These are phyloP conservation scores for Cardamine occulta DNA, from an alignment of 345 rosid species.

Conservation along the genomic window DNA sequence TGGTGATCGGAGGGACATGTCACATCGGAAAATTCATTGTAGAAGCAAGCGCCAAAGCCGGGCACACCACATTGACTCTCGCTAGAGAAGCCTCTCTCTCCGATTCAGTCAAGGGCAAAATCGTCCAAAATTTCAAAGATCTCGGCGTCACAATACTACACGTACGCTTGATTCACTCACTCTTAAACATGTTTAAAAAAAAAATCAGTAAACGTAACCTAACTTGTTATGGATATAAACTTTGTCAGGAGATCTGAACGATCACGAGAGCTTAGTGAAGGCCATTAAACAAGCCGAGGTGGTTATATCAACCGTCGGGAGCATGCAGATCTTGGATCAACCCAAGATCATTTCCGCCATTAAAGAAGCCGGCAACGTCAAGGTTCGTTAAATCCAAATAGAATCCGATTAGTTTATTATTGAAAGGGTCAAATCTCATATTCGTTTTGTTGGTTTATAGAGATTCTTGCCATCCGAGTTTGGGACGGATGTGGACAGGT, in stretches of 20 bases:
- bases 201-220: neutral
- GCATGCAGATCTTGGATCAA: conserved; percentile 62
- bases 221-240: neutral
- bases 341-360: conserved; percentile 78
- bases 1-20: conserved; percentile 79
- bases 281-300: conserved; percentile 79
- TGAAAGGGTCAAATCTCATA: too few relatives aligned
- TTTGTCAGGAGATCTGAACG: conserved; percentile 45
- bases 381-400: conserved; percentile 47
- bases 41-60: conserved; percentile 61
- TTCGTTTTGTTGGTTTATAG: conserved; percentile 34
- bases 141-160: conserved; percentile 59
- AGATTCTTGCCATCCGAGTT: conserved; percentile 79
- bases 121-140: conserved; percentile 55
- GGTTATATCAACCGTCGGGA: conserved; percentile 72
- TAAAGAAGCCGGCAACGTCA: conserved; percentile 87
- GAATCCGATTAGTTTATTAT: neutral
- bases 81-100: conserved; percentile 59
- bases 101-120: conserved; percentile 60
- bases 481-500: conserved; percentile 62
- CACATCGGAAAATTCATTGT: conserved; percentile 75
- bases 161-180: conserved; percentile 44
- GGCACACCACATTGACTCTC: conserved; percentile 67
- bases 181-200: neutral
- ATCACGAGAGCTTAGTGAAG: conserved; percentile 73